Base-by-base conservation (phyloP, 2,329 filamentous ascomycete species). In the Penicillium sp. region DNA sequence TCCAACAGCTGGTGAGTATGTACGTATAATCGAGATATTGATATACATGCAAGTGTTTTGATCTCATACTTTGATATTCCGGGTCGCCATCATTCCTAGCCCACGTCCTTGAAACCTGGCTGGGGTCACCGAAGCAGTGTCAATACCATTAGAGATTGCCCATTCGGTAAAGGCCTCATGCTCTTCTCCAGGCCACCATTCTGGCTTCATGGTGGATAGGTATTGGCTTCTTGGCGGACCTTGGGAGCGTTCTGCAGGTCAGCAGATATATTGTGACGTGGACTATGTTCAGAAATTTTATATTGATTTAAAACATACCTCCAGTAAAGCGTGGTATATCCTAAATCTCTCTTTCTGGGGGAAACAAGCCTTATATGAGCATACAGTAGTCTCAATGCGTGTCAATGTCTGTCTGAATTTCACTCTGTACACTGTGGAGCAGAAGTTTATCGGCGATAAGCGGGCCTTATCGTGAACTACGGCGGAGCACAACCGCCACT, bases 21-120 rank as follows among this genome's bases (percentile, higher is more conserved):
- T 42, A 23, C 52, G 42, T 48, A 19, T 40, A 23, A 46, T 32
- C 36, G 43, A 26, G 23, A 26, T 10, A 7, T 14, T 23, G 3
- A 14, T 26, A 26, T 26, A 27, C 5, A 14, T 23, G 2, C 6
- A 11, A 4, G 7, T 7, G n/a, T 16, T 26, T 40, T 26, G 18
- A 7, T 10, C 35, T 40, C 60, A 65, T 74, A 89, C 89, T 75
- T 87, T 76, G 57, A 94, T 80, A 13, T 81, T 75, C 27, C 81
- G 80, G 11, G 83, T 86, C 5, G 90, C 87, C 47, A 92, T 80
- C 53, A 96, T 85, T 43, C 92, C 91, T 49, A 94, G 81, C 27
- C 91, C 91, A 51, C 88, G 81, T 1, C 86, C 88, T 6, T 86
- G 82, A 14, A 96, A 85, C 36, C 77, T 78, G 38, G 84, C 80